Conservation (phyloP, 768 basidiomycete species). For the Stropharia rugosoannulata region DNA sequence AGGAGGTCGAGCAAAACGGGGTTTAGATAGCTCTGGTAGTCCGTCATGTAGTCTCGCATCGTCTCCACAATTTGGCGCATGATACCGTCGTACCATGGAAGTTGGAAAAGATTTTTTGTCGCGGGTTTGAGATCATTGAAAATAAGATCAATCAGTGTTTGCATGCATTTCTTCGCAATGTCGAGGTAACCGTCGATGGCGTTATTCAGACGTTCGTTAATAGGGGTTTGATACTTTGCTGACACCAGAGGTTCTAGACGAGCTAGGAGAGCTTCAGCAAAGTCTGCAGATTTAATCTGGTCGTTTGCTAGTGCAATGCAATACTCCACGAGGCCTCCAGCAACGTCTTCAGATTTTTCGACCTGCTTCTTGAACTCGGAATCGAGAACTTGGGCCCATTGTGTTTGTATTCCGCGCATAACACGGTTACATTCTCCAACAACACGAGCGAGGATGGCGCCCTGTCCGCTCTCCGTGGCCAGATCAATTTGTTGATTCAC, state of each 20-base stretch:
- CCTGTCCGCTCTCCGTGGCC: slow-evolving; percentile 94
- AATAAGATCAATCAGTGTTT: slow-evolving; percentile 90
- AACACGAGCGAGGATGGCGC: slow-evolving; percentile 87
- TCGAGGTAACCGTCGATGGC: slow-evolving; percentile 98
- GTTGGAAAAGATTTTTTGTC: slow-evolving; percentile 80
- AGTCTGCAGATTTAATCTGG: slow-evolving; percentile 95
- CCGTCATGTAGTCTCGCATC: slow-evolving; percentile 94
- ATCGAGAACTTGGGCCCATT: slow-evolving; percentile 85
- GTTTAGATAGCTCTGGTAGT: slow-evolving; percentile 91
- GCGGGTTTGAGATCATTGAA: slow-evolving; percentile 93
- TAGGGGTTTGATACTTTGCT: slow-evolving; percentile 82
- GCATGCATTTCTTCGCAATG: slow-evolving; percentile 96
- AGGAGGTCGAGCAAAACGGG: slow-evolving; percentile 88
- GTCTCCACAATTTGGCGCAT: slow-evolving; percentile 91
- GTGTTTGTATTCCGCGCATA: slow-evolving; percentile 85
- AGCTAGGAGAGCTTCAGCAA: slow-evolving; percentile 79
- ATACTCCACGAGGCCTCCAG: slow-evolving; percentile 92
- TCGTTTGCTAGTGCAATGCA: slow-evolving; percentile 97
- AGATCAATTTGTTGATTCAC: slow-evolving; percentile 96
- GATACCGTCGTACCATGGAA: slow-evolving; percentile 87
- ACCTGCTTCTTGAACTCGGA: slow-evolving; percentile 83
- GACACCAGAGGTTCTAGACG: slow-evolving; percentile 91
- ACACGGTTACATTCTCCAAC: slow-evolving; percentile 86
- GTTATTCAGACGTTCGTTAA: slow-evolving; percentile 87
- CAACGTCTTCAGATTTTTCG: slow-evolving; percentile 85